Evolutionary conservation across 2,329 filamentous ascomycete genomes (phyloP).

Genomic region (Xylaria sp.): DNA sequence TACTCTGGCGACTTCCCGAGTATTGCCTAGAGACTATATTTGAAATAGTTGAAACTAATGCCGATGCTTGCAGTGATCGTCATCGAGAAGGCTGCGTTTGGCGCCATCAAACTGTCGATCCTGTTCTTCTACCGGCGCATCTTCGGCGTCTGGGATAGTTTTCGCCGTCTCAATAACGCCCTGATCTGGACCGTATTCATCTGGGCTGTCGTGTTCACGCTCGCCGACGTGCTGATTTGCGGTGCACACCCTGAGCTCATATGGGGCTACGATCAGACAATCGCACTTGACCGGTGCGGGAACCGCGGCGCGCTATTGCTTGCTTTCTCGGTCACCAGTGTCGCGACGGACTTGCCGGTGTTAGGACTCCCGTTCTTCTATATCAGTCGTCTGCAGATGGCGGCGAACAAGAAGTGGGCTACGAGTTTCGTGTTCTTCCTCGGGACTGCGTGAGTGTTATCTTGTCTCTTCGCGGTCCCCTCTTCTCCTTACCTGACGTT

Average conservation of each 20-base stretch:
- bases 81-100: constrained; percentile 39
- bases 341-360: constrained; percentile 33
- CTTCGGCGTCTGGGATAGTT: constrained; percentile 35
- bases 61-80: constrained; percentile 24
- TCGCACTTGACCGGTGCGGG: constrained; percentile 28
- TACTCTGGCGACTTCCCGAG: neutral
- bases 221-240: constrained; percentile 35
- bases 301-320: constrained; percentile 34
- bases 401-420: constrained; percentile 29
- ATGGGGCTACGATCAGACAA: constrained; percentile 33
- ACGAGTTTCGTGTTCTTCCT: constrained; percentile 36
- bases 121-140: constrained; percentile 37
- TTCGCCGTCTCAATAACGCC: constrained; percentile 30
- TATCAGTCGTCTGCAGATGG: constrained; percentile 35
- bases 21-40: too few species aligned
- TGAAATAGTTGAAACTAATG: neutral
- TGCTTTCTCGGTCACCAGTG: constrained; percentile 35
- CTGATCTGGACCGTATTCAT: constrained; percentile 31
- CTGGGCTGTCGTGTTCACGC: constrained; percentile 29
- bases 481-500: neutral
- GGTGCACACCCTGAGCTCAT: constrained; percentile 32
- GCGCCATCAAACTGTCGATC: constrained; percentile 51
- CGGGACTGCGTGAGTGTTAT: constrained; percentile 31
- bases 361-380: constrained; percentile 35
- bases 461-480: neutral